Evolutionary conservation across 75 land plant genomes (phyloP), one percentile per base, ranked within the genome.

Genomic region (Selaginella moellendorffii): DNA sequence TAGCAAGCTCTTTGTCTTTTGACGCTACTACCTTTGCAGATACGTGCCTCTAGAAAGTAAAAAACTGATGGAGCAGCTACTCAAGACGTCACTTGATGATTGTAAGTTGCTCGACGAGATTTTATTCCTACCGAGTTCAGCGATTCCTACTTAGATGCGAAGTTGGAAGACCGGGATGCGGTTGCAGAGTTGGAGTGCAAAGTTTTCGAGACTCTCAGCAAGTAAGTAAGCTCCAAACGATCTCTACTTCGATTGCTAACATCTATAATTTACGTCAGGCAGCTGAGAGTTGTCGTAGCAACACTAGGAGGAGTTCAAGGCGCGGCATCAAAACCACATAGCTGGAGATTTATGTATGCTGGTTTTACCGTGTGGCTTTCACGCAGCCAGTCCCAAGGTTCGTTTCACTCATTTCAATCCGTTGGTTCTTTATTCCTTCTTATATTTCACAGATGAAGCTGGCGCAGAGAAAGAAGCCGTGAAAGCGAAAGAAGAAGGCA

Each of bases 361-460:
- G 97, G 96, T 24, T 80, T 92, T 58, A 83, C 97, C 18, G 68
- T 92, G 0, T 92, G 97, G 97, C 51, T 92, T 18, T 81, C 84
- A 0, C 69, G 72, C 28, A 80, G 80, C 53, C 68, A 79, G 65
- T 82, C 86, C 29, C 46, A 53, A 62, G 97, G 97, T 85, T 69
- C 63, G 21, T 27, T 61, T 61, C 24, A 14, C 63, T 22, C 30
- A 2, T 30, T n/a, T 21, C 30, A 25, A 8, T 25, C 31, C 23
- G 2, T 61, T 14, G 28, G 31, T 62, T 62, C 0, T 28, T 26
- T 28, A 27, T 28, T 27, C 29, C n/a, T 62, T 62, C 14, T 14
- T 19, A 24, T 62, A 20, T 18, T 67, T 1, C 17, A 56, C 24
- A 77, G 79, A 77, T 60, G 93, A 87, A 74, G 61, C 54, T 24